Evolutionary conservation across 768 basidiomycete genomes (phyloP).

Genomic region (Collybiopsis luxurians): DNA sequence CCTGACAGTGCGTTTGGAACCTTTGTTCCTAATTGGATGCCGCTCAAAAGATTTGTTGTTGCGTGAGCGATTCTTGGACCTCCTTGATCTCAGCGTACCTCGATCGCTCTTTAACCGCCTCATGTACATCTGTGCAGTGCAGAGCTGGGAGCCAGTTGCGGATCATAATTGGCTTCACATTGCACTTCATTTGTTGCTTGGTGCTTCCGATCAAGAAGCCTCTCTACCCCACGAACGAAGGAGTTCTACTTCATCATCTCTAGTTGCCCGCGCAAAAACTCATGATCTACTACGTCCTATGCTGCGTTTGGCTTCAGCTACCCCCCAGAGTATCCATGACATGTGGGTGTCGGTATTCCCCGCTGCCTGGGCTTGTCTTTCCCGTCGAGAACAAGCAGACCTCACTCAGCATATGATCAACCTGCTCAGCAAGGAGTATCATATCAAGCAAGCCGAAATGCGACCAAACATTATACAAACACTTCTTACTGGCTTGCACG

Average conservation of each 20-base stretch:
- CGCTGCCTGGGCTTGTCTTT: slow-evolving; percentile 80
- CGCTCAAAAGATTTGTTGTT: slow-evolving; percentile 76
- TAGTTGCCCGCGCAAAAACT: slow-evolving; percentile 39
- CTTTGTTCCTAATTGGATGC: slow-evolving; percentile 90
- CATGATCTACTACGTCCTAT: slow-evolving; percentile 69
- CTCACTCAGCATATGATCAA: slow-evolving; percentile 87
- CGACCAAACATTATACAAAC: slow-evolving; percentile 94
- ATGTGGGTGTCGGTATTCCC: slow-evolving; percentile 89
- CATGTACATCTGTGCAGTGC: slow-evolving; percentile 87
- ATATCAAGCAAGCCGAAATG: slow-evolving; percentile 82
- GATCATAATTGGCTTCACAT: slow-evolving; percentile 95
- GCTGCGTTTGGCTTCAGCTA: slow-evolving; percentile 80
- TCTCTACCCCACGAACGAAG: slow-evolving; percentile 37
- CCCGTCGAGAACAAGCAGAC: slow-evolving; percentile 84
- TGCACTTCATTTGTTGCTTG: slow-evolving; percentile 84
- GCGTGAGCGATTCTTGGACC: slow-evolving; percentile 83
- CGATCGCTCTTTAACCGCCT: slow-evolving; percentile 78
- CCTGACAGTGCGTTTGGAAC: slow-evolving; percentile 88
- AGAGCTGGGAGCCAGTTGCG: slow-evolving; percentile 91
- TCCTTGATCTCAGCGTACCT: slow-evolving; percentile 87
- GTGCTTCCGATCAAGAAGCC: slow-evolving; percentile 47
- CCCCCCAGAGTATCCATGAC: slow-evolving; percentile 72
- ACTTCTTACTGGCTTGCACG: slow-evolving; percentile 77
- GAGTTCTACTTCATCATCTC: slow-evolving; percentile 31
- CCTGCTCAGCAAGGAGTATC: slow-evolving; percentile 90